Base-by-base conservation (phyloP, 352 stramenopile genomes). In the Phytophthora colocasiae region DNA sequence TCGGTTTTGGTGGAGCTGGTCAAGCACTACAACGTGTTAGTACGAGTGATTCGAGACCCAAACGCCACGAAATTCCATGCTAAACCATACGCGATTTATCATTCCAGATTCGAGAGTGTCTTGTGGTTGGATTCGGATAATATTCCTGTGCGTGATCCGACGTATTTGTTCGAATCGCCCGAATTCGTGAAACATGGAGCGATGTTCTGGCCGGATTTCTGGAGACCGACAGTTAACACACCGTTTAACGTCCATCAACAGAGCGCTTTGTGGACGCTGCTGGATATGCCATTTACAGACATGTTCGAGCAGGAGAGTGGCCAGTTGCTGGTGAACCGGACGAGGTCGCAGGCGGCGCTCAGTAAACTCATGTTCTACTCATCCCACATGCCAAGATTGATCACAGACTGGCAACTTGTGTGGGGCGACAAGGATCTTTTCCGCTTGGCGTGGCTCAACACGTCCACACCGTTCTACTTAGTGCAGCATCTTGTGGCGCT, bases 251-350 rank as follows among this genome's bases (percentile, higher is more conserved):
- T 96, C 7, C 81, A 93, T 1, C 63, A 88, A 47, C 82, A 92
- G 43, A 92, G 76, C 51, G 74, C 60, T 7, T 36, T 96, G 40
- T 96, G 87, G 87, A 53, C 78, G 7, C 41, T 93, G 43, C 58
- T 96, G 12, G 83, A 91, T 66, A 93, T 94, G 78, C 86, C 85
- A 17, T 96, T 93, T 71, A 81, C 79, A 7, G 81, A 96, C 44
- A 96, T 96, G 87, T 93, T 91, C 61, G 87, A 96, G 65, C 85
- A 94, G 58, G 87, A 96, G 46, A 91, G 79, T 44, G 88, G 85
- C 0, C 88, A 96, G 54, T 40, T 94, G 17, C 56, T 96, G 12
- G 73, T 96, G 31, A 85, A 96, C 61, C 76, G 80, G 3, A 71
- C 71, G 22, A 58, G 68, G 10, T 71, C 69, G 3, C 48, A 62